Evolutionary conservation across 2,329 filamentous ascomycete genomes (phyloP).

Genomic region (Onygena corvina): DNA sequence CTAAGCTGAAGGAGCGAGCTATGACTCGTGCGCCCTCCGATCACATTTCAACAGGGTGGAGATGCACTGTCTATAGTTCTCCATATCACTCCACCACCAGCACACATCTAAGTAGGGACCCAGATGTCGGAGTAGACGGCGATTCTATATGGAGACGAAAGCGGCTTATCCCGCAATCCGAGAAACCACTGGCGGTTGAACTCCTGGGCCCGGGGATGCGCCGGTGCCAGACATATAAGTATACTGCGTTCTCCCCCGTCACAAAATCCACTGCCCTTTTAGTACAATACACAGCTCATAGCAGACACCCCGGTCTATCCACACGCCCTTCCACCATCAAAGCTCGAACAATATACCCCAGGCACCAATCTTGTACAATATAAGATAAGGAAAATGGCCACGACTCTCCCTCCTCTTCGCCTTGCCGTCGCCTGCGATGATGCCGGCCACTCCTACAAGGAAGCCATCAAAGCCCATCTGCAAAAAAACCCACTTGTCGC

Average conservation of each 20-base stretch:
- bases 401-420: slow-evolving; percentile 34
- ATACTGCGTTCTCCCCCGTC: not conserved
- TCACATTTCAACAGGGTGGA: not conserved
- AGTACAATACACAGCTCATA: not conserved
- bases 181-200: not conserved
- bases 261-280: not conserved
- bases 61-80: not conserved
- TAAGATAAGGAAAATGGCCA: slow-evolving; percentile 4
- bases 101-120: not conserved
- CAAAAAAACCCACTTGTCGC: slow-evolving; percentile 54
- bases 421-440: slow-evolving; percentile 57
- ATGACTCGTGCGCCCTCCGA: not conserved
- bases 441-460: slow-evolving; percentile 67
- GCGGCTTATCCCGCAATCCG: not conserved
- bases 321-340: not conserved
- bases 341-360: not conserved
- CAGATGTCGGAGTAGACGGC: slow-evolving; percentile 2
- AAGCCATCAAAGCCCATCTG: slow-evolving; percentile 61
- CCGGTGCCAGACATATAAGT: not conserved
- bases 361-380: too few relatives aligned
- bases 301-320: slow-evolving; percentile 16
- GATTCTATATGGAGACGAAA: slow-evolving; percentile 3
- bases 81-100: slow-evolving; percentile 1
- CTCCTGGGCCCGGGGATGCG: not conserved
- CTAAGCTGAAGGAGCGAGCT: not conserved